Base-by-base conservation (phyloP, 345 rosid species). In the Sisymbrium irio region DNA sequence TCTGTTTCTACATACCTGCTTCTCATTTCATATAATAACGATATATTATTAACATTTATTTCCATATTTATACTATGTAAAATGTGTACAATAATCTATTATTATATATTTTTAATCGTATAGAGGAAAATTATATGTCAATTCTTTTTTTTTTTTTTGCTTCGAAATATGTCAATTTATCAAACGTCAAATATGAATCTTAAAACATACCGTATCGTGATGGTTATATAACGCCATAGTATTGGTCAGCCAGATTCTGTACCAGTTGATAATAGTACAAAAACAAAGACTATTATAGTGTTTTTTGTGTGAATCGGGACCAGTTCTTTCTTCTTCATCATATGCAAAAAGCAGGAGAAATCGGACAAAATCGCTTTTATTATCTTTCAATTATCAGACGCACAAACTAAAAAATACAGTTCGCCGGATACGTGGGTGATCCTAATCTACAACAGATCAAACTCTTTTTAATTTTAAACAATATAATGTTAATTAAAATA, bases 351-450 rank as follows among this genome's bases (percentile, higher is more conserved):
- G 56, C 63, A 11, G 9, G 4, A 10, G 37, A 55, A 55, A 65
- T 65, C 71, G 47, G 57, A 73, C 58, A 56, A 65, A 65, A 35
- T 56, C 50, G 39, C 42, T 73, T 65, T 46, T 25, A 36, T 65
- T 56, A 47, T 55, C 58, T 65, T 62, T 17, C 61, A 65, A 65
- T 66, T 37, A 65, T 65, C 53, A 65, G 32, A 27, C 67, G 67
- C 61, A 66, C 66, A 65, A 65, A 66, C 67, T 58, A 32, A 30
- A 35, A 57, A 47, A 4, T 6, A 14, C 6, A 65, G 10, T 13
- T 47, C 10, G 10, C 18, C 19, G 9, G 67, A 57, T 57, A 57
- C 72, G 53, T 49, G 53, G 66, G 25, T 59, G 78, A 20, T 74
- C 35, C 66, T 49, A 14, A 27, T 67, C 62, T 2, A 67, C 54